Percentiles rank a stretch among this genome's conserved stretches.
phyloP scores from a whole-genome alignment of 768 basidiomycete species.

The Podaxis mareebaensis region DNA sequence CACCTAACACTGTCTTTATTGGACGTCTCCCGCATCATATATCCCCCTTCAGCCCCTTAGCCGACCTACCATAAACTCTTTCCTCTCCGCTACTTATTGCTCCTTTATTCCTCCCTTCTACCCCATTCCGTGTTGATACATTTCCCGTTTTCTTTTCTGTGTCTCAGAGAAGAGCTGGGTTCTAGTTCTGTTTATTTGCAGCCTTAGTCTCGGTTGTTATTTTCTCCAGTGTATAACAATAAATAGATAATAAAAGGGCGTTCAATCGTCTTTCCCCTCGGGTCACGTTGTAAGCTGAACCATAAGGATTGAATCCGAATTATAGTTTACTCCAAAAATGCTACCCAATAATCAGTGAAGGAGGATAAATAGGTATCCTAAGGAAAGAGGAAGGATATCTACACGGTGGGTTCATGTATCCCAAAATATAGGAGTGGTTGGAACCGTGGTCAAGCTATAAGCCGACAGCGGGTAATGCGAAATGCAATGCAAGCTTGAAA shows the following conservation, averaged over 20 bases:
- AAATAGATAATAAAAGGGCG: slow-evolving; percentile 3
- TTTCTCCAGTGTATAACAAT: slow-evolving; percentile 9
- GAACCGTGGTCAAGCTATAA: not conserved
- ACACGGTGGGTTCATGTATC: not conserved
- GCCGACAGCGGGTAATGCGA: not conserved
- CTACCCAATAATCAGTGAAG: not conserved
- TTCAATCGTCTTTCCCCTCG: not conserved
- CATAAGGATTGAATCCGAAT: not conserved
- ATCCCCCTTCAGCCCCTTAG: not conserved
- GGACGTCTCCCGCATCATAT: not conserved
- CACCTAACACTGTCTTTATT: not conserved
- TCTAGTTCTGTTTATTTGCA: not conserved
- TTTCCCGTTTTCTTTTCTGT: not conserved
- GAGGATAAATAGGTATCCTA: not conserved
- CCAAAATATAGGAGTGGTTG: no score
- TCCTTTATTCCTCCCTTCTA: slow-evolving; percentile 1
- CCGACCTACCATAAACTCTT: not conserved
- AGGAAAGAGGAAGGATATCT: not conserved
- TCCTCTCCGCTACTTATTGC: not conserved
- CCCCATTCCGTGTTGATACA: slow-evolving; percentile 5
- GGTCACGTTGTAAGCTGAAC: not conserved
- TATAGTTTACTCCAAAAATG: not conserved
- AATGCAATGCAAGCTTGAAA: not conserved
- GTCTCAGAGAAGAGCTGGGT: slow-evolving; percentile 8
- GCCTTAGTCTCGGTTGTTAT: not conserved